phyloP scores from a whole-genome alignment of 1,284 basidiomycete genomes.

The Marasmius tenuissimus region DNA sequence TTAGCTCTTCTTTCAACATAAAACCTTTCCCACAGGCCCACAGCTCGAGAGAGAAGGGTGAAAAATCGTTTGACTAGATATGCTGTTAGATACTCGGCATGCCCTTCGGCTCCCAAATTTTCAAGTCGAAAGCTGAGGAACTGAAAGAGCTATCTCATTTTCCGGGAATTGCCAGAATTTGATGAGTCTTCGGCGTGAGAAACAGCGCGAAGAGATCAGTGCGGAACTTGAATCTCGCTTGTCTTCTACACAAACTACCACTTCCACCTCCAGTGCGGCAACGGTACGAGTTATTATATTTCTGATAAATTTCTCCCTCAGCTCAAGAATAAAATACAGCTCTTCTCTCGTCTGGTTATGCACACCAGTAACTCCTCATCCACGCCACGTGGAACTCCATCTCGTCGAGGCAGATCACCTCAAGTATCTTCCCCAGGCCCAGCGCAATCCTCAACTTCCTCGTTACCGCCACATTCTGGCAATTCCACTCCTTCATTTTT shows the following conservation, averaged over 20 bases:
- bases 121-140: neutral
- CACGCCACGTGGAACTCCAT: constrained; percentile 52
- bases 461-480: constrained; percentile 39
- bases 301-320: neutral
- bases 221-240: constrained; percentile 7
- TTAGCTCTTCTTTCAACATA: too few relatives aligned
- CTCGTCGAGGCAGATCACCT: constrained; percentile 57
- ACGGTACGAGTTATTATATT: neutral
- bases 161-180: neutral
- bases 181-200: constrained; percentile 6
- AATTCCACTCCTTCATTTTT: constrained; percentile 54
- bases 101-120: neutral
- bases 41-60: neutral
- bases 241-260: constrained; percentile 5
- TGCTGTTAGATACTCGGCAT: neutral
- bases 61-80: constrained; percentile 6
- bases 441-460: constrained; percentile 38
- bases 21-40: too few relatives aligned
- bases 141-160: neutral
- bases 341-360: constrained; percentile 30
- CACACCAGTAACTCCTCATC: constrained; percentile 43
- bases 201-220: constrained; percentile 1
- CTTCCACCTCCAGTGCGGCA: constrained; percentile 6
- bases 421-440: constrained; percentile 45
- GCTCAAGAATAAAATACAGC: constrained; percentile 7